Percentiles rank a stretch among this genome's conserved stretches.
These are phyloP conservation scores for Achaetomiella virescens DNA, from an alignment of 495 filamentous ascomycete genomes.

Conservation along the genomic window DNA sequence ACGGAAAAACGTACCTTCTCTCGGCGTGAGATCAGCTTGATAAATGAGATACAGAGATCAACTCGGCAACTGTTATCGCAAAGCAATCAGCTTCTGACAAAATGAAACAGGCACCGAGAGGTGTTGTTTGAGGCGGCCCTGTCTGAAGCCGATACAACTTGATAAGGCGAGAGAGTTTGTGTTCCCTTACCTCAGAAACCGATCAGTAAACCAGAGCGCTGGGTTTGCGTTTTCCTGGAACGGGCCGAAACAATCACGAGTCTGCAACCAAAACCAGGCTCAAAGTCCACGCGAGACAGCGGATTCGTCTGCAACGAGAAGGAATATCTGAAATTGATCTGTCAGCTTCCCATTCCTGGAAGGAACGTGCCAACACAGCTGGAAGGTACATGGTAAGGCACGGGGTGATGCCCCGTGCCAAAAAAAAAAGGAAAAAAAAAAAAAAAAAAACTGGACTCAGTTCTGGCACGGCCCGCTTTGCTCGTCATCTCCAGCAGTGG, in stretches of 20 bases:
- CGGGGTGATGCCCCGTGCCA: too few species aligned
- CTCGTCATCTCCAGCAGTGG: not conserved
- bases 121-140: not conserved
- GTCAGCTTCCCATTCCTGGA: slow-evolving; percentile 1
- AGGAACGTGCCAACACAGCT: not conserved
- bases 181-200: slow-evolving; percentile 1
- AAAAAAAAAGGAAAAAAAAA: too few species aligned
- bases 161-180: slow-evolving; percentile 4
- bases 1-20: slow-evolving; percentile 4
- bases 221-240: not conserved
- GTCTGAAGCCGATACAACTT: not conserved
- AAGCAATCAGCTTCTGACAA: not conserved
- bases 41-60: not conserved
- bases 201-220: not conserved
- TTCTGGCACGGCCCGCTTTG: not conserved
- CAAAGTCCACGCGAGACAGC: not conserved
- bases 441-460: too few species aligned
- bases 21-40: not conserved
- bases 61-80: slow-evolving; percentile 9
- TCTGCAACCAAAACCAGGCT: not conserved
- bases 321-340: not conserved
- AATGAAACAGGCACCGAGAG: slow-evolving; percentile 5
- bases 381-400: too few species aligned
- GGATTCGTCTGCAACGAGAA: not conserved
- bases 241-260: slow-evolving; percentile 1